These are phyloP conservation scores for Mycena rebaudengoi DNA, from an alignment of 768 basidiomycete species.

Conservation along the genomic window DNA sequence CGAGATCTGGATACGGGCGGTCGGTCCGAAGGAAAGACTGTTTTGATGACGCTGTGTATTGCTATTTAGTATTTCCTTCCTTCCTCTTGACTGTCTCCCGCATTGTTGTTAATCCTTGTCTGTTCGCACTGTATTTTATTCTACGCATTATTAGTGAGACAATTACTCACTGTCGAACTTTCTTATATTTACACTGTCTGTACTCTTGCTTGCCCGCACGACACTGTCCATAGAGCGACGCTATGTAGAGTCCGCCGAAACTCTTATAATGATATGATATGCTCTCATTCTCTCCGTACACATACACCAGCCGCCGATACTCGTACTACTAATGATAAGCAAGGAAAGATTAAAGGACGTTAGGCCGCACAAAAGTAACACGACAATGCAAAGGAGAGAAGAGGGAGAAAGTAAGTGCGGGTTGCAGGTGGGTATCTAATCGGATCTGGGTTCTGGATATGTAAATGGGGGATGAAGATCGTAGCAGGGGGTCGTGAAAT, in stretches of 20 bases:
- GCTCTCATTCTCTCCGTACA: too few relatives aligned
- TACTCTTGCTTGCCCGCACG: too few relatives aligned
- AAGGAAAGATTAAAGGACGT: slow-evolving; percentile 28
- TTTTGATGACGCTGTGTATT: slow-evolving; percentile 40
- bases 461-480: too few relatives aligned
- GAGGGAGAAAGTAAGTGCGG: slow-evolving; percentile 2
- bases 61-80: too few relatives aligned
- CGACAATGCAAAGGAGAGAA: slow-evolving; percentile 1
- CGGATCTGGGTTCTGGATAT: not conserved
- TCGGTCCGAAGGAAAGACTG: slow-evolving; percentile 71
- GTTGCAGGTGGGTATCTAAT: slow-evolving; percentile 18
- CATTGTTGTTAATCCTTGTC: slow-evolving; percentile 1
- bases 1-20: slow-evolving; percentile 76
- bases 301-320: not conserved
- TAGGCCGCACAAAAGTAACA: slow-evolving; percentile 11
- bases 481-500: slow-evolving; percentile 10
- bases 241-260: too few relatives aligned
- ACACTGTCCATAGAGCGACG: too few relatives aligned
- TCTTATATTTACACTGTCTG: too few relatives aligned
- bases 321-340: slow-evolving; percentile 23
- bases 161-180: too few relatives aligned
- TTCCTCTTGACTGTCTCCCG: too few relatives aligned
- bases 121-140: slow-evolving; percentile 16
- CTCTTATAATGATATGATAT: too few relatives aligned
- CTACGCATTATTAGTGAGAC: too few relatives aligned